Percentiles rank a stretch among this genome's conserved stretches.
These are phyloP conservation scores for Suillus bovinus DNA, from an alignment of 768 basidiomycete genomes.

Conservation along the genomic window DNA sequence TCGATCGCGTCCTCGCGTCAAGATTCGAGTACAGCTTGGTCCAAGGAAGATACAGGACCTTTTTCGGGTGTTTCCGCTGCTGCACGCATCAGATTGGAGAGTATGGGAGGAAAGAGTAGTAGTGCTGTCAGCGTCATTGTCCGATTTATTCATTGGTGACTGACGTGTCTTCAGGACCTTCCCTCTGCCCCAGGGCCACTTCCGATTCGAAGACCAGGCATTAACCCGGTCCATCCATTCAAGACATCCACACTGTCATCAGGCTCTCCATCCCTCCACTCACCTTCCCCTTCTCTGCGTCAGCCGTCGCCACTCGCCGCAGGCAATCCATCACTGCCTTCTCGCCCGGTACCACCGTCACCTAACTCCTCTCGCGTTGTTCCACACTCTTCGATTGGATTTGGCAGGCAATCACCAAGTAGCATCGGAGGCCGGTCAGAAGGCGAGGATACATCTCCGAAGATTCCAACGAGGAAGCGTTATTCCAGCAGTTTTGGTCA, in stretches of 20 bases:
- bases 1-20: constrained; percentile 44
- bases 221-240: constrained; percentile 47
- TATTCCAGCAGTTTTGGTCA: constrained; percentile 83
- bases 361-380: constrained; percentile 44
- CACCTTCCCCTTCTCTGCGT: constrained; percentile 47
- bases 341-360: constrained; percentile 37
- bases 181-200: constrained; percentile 40
- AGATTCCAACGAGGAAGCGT: constrained; percentile 46
- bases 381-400: constrained; percentile 40
- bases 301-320: constrained; percentile 46
- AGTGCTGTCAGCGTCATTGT: constrained; percentile 18
- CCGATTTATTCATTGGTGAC: constrained; percentile 1
- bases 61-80: constrained; percentile 34
- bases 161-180: constrained; percentile 30
- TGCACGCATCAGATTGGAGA: constrained; percentile 52
- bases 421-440: constrained; percentile 43
- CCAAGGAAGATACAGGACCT: constrained; percentile 36
- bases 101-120: constrained; percentile 37
- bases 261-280: constrained; percentile 49
- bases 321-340: constrained; percentile 36
- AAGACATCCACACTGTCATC: constrained; percentile 52
- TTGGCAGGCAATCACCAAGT: constrained; percentile 37
- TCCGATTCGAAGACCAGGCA: constrained; percentile 45
- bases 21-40: constrained; percentile 37
- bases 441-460: constrained; percentile 32